Base-by-base conservation (phyloP, 768 basidiomycete species). In the Podaxis sp. region DNA sequence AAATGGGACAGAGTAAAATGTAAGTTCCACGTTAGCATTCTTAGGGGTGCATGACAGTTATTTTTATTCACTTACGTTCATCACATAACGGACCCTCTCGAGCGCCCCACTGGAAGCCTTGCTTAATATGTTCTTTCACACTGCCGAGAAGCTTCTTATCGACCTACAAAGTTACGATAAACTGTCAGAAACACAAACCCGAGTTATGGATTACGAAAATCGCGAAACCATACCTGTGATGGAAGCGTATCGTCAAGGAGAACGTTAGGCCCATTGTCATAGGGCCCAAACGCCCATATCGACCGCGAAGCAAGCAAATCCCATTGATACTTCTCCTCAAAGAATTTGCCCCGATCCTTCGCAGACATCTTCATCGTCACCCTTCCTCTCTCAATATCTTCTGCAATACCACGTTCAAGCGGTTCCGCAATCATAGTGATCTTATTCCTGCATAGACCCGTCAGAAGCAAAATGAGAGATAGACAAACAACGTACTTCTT, bases 341-440 rank as follows among this genome's bases (percentile, higher is more conserved):
- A 99, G 80, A 96, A 95, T 54, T 88, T 90, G 30, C 96, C 97
- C 50, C 97, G 83, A 70, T 99, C 95, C 76, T 98, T 98, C 26
- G 91, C 84, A 1, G 93, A 84, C 94, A 99, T 96, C 26, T 90
- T 87, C 87, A 99, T 97, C 62, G 89, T 91, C 60, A 99, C 91
- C 52, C 88, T 87, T 20, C 96, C 96, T 10, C 88, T 84, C 74
- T 99, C 97, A 69, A 99, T 89, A 72, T 99, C 97, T 73, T 98
- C 95, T 1, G 97, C 94, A 66, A 99, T 86, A 15, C 97, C 97
- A 56, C 89, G 86, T 75, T 99, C 97, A 36, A 99, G 81, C 1
- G 97, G 97, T 73, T 99, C 97, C 24, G 97, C 95, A 66, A 99
- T 99, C 95, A 99, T 96, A 6, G 97, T 99, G 63, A 99, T 83